phyloP scores from a whole-genome alignment of 208 protist genomes.

The Crithidia mellificae region DNA sequence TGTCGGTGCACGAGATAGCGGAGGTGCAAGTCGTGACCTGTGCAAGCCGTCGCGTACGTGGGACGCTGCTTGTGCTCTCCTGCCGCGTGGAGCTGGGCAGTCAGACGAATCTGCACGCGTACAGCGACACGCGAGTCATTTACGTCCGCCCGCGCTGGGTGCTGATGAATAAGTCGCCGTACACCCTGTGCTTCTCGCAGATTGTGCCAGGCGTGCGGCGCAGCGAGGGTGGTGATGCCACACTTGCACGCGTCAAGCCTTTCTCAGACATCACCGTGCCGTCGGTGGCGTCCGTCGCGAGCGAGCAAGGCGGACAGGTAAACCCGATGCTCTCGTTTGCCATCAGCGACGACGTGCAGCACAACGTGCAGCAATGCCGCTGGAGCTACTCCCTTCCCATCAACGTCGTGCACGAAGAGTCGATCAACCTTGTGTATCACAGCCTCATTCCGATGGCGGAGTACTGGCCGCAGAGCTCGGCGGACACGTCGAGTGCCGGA shows the following conservation, averaged over 20 bases:
- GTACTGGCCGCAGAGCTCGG: slow-evolving; percentile 45
- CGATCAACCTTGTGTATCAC: slow-evolving; percentile 57
- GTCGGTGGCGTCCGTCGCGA: background rate
- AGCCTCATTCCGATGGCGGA: slow-evolving; percentile 32
- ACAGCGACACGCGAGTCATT: slow-evolving; percentile 53
- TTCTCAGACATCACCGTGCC: slow-evolving; percentile 8
- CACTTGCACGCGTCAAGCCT: background rate
- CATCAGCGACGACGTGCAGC: slow-evolving; percentile 22
- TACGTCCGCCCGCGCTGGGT: slow-evolving; percentile 74
- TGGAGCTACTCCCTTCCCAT: slow-evolving; percentile 57
- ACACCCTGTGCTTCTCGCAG: slow-evolving; percentile 31
- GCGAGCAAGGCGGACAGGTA: background rate
- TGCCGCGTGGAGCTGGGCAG: slow-evolving; percentile 59
- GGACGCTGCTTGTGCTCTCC: slow-evolving; percentile 45
- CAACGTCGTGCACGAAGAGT: slow-evolving; percentile 44
- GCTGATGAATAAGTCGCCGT: slow-evolving; percentile 58
- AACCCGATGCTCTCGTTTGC: slow-evolving; percentile 25
- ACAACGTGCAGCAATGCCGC: slow-evolving; percentile 29
- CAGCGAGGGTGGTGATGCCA: background rate
- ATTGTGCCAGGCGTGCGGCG: background rate
- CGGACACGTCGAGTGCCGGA: background rate
- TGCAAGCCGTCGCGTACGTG: slow-evolving; percentile 20
- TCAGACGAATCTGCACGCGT: slow-evolving; percentile 30
- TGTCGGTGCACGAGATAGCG: slow-evolving; percentile 30
- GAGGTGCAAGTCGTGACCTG: slow-evolving; percentile 24